Conservation (phyloP, 2,329 filamentous ascomycete species). For the Zymoseptoria crescenta region DNA sequence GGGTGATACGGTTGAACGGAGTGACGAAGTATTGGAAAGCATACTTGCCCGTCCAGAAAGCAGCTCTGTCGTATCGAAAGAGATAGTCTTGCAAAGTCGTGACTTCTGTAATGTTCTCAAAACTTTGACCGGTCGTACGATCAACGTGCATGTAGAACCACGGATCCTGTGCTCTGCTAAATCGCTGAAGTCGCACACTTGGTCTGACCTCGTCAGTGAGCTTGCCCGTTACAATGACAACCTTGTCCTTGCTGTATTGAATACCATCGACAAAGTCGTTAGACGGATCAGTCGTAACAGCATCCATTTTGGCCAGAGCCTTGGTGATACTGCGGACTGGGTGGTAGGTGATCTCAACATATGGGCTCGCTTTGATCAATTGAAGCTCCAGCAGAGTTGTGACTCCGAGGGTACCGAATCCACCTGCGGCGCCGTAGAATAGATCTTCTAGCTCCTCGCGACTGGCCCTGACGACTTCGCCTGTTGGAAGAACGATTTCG, state of each 20-base stretch:
- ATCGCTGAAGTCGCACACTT: conserved; percentile 32
- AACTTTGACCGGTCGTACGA: conserved; percentile 7
- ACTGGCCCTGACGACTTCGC: conserved; percentile 36
- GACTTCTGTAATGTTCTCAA: conserved; percentile 8
- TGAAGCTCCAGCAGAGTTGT: conserved; percentile 49
- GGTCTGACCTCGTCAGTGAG: conserved; percentile 26
- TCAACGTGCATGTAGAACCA: conserved; percentile 69
- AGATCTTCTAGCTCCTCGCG: conserved; percentile 49
- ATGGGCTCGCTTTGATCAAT: conserved; percentile 40
- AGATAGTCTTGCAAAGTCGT: conserved; percentile 48
- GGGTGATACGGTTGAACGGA: conserved; percentile 52
- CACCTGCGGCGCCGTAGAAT: conserved; percentile 57
- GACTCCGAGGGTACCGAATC: conserved; percentile 60
- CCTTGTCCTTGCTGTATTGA: conserved; percentile 37
- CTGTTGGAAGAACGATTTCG: conserved; percentile 53
- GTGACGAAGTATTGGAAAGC: conserved; percentile 55
- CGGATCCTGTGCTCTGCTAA: conserved; percentile 54
- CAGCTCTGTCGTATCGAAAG: conserved; percentile 56
- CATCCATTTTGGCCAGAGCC: conserved; percentile 34
- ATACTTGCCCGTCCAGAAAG: conserved; percentile 56
- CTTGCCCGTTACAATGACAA: conserved; percentile 38
- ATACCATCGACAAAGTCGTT: conserved; percentile 60
- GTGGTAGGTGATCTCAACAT: conserved; percentile 44
- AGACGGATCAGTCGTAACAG: conserved; percentile 28
- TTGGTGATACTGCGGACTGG: conserved; percentile 35